These are phyloP conservation scores for Arthrobotrys entomopaga DNA, from an alignment of 2,329 filamentous ascomycete genomes.

Conservation along the genomic window DNA sequence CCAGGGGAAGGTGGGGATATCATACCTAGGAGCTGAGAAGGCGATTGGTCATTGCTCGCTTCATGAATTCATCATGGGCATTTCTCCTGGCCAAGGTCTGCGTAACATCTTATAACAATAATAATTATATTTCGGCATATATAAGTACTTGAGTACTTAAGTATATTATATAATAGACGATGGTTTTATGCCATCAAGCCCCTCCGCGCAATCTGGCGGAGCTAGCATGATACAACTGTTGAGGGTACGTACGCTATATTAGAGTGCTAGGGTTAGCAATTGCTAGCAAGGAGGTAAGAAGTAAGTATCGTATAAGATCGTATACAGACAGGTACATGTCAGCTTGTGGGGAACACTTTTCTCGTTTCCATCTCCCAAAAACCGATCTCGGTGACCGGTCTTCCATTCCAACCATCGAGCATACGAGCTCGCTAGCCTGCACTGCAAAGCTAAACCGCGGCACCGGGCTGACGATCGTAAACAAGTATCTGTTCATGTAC, in stretches of 20 bases:
- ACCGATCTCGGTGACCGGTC: too few species aligned
- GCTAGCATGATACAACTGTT: slow-evolving; percentile 16
- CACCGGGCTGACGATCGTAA: neutral
- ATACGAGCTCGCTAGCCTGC: neutral
- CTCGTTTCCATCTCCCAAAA: too few species aligned
- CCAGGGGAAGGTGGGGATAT: slow-evolving; percentile 10
- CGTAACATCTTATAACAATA: slow-evolving; percentile 9
- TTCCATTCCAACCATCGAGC: too few species aligned
- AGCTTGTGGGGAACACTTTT: slow-evolving; percentile 37
- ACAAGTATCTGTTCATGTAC: slow-evolving; percentile 41
- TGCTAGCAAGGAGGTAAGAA: too few species aligned
- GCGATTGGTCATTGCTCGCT: slow-evolving; percentile 15
- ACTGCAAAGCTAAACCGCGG: slow-evolving; percentile 12
- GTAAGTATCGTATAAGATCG: too few species aligned
- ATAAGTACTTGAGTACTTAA: too few species aligned
- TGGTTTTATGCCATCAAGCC: slow-evolving; percentile 25
- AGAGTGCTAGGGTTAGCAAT: too few species aligned
- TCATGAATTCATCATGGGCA: neutral
- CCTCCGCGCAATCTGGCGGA: slow-evolving; percentile 45
- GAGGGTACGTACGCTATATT: too few species aligned
- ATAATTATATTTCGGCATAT: slow-evolving; percentile 6
- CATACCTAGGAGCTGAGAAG: slow-evolving; percentile 14
- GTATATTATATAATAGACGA: slow-evolving; percentile 22
- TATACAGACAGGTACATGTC: too few species aligned
- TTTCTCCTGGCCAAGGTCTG: slow-evolving; percentile 2